These are phyloP conservation scores for Yamadazyma oceani DNA, from an alignment of 1,139 yeast genomes.

Conservation along the genomic window DNA sequence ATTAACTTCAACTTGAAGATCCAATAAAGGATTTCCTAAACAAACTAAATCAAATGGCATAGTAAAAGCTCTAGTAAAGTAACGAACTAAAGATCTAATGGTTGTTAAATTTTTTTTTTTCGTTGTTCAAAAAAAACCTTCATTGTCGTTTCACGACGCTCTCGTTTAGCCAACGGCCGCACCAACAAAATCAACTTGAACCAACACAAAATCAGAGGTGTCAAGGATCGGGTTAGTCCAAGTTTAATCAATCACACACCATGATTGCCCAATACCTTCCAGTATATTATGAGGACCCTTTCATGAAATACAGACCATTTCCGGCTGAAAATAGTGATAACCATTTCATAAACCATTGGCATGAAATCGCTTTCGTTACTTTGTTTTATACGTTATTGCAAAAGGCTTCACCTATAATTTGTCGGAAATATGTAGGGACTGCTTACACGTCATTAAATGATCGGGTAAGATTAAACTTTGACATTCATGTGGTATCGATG, in stretches of 20 bases:
- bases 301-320: conserved; percentile 47
- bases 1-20: conserved; percentile 80
- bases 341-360: conserved; percentile 49
- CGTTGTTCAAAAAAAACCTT: not conserved
- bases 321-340: conserved; percentile 34
- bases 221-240: too few relatives aligned
- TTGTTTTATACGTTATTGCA: conserved; percentile 42
- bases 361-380: conserved; percentile 45
- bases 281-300: conserved; percentile 40
- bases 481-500: conserved; percentile 87
- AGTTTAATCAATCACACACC: too few relatives aligned
- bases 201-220: too few relatives aligned
- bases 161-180: too few relatives aligned
- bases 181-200: too few relatives aligned
- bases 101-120: not conserved
- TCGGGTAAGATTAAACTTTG: conserved; percentile 67
- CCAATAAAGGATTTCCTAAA: conserved; percentile 71
- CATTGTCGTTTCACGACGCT: too few relatives aligned
- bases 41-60: conserved; percentile 49
- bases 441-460: conserved; percentile 47
- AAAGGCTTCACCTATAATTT: conserved; percentile 38
- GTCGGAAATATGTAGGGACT: conserved; percentile 37
- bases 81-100: not conserved
- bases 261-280: conserved; percentile 18
- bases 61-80: conserved; percentile 4